These are phyloP conservation scores for Parmelia sp. DNA, from an alignment of 495 filamentous ascomycete species.

Conservation along the genomic window DNA sequence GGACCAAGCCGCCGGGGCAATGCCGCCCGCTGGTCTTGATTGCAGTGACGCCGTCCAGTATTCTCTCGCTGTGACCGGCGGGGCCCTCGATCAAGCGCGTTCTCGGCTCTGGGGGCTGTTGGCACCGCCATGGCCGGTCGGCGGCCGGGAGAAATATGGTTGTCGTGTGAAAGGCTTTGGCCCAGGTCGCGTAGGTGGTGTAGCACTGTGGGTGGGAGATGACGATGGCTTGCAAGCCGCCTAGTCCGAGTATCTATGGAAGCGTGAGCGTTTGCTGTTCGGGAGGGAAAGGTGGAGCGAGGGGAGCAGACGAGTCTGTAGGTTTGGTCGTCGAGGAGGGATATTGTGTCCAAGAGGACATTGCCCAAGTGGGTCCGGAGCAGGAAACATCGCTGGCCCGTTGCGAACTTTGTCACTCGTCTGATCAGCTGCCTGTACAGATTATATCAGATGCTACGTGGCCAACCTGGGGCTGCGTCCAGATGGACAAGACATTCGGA, in stretches of 20 bases:
- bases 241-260: conserved; percentile 13
- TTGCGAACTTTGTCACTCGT: conserved; percentile 42
- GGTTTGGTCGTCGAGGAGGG: conserved; percentile 56
- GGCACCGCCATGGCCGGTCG: conserved; percentile 56
- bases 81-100: conserved; percentile 19
- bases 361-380: conserved; percentile 54
- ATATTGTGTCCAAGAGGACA: conserved; percentile 69
- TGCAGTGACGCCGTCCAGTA: conserved; percentile 49
- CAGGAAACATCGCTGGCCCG: conserved; percentile 66
- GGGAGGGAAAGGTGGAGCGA: neutral
- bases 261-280: too few relatives aligned
- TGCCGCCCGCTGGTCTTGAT: conserved; percentile 69
- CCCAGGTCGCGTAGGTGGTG: conserved; percentile 63
- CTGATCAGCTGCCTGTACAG: neutral
- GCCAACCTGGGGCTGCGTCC: conserved; percentile 49
- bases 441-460: neutral
- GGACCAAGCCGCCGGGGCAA: conserved; percentile 62
- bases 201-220: conserved; percentile 80
- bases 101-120: conserved; percentile 26
- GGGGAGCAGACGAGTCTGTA: conserved; percentile 39
- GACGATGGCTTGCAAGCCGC: conserved; percentile 60
- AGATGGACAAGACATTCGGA: conserved; percentile 44
- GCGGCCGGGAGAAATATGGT: conserved; percentile 57
- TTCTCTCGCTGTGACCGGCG: conserved; percentile 29
- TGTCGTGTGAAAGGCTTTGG: conserved; percentile 52